phyloP scores from a whole-genome alignment of 306 rosid species.

The Casuarina glauca region DNA sequence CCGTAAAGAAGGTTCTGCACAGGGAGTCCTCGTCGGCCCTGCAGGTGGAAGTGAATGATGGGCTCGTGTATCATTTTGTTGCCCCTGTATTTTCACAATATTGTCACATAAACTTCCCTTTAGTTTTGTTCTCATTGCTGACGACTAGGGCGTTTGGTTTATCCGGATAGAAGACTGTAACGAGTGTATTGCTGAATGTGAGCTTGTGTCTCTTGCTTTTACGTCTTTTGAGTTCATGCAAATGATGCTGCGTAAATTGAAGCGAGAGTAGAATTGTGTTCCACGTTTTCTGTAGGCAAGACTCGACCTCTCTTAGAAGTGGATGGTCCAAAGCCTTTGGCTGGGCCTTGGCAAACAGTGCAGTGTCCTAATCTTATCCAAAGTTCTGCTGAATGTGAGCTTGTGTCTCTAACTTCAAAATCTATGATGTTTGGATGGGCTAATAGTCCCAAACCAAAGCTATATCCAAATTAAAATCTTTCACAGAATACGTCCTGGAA shows the following conservation, averaged over 20 bases:
- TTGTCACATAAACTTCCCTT: conserved; percentile 1
- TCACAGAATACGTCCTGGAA: neutral
- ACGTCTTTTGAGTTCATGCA: neutral
- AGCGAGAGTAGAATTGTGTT: neutral
- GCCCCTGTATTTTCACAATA: conserved; percentile 4
- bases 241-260: neutral
- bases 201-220: neutral
- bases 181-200: conserved; percentile 2
- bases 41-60: conserved; percentile 64
- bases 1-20: conserved; percentile 88
- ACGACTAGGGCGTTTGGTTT: conserved; percentile 18
- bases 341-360: neutral
- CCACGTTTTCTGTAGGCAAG: neutral
- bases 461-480: neutral
- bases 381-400: no score
- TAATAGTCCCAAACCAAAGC: neutral
- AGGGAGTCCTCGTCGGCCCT: conserved; percentile 94
- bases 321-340: no score
- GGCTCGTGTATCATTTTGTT: conserved; percentile 7
- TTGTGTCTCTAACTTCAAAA: no score
- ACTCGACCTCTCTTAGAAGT: neutral
- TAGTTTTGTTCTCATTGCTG: conserved; percentile 15
- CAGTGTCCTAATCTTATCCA: neutral
- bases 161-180: conserved; percentile 19
- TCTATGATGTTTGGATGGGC: neutral